These are phyloP conservation scores for Chytriomyces sp. DNA, from an alignment of 192 early-diverging fungal species.

Conservation along the genomic window DNA sequence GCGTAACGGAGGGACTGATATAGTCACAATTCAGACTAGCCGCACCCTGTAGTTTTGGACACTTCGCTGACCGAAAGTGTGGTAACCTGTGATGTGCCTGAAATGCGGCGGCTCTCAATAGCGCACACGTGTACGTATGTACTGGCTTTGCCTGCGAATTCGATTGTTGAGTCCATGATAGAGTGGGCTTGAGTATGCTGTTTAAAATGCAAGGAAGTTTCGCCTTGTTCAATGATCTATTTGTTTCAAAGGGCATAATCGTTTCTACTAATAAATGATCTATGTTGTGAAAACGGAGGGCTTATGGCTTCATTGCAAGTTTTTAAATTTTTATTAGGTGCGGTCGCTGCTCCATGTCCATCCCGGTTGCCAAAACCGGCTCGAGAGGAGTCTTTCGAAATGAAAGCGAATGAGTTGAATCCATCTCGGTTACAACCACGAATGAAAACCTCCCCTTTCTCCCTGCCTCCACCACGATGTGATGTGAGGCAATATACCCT, in stretches of 20 bases:
- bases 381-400: neutral
- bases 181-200: conserved; percentile 31
- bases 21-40: neutral
- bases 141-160: conserved; percentile 26
- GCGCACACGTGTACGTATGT: conserved; percentile 30
- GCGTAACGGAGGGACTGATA: neutral
- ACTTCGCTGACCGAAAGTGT: too few species aligned
- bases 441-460: too few species aligned
- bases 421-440: neutral
- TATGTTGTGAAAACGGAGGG: too few species aligned
- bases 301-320: neutral
- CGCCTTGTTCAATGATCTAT: too few species aligned
- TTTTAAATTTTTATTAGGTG: neutral
- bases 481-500: neutral
- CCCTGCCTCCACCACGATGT: neutral
- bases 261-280: too few species aligned
- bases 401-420: neutral
- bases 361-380: neutral
- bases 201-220: conserved; percentile 21
- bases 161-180: conserved; percentile 19
- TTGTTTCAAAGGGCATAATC: too few species aligned
- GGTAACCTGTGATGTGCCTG: too few species aligned
- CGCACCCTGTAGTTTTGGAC: neutral
- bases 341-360: neutral
- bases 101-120: conserved; percentile 14